Evolutionary conservation across 169 alveolate species (phyloP).

Genomic region (Eimeria tenella): DNA sequence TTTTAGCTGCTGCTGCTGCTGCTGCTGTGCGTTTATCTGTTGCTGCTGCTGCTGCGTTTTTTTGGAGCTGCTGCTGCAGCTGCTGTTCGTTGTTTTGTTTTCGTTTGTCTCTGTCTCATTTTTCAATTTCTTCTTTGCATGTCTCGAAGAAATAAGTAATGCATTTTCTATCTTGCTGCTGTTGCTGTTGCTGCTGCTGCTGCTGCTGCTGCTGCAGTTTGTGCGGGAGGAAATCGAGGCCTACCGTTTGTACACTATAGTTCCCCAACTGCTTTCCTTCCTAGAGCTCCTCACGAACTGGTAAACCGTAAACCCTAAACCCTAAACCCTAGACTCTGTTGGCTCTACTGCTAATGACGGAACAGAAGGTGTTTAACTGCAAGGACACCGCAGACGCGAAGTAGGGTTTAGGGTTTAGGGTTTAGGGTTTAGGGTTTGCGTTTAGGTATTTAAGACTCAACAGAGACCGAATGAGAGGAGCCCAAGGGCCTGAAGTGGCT

Average conservation of each 20-base stretch:
- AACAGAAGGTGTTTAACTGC: too few relatives aligned
- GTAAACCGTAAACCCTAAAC: slow-evolving; percentile 81
- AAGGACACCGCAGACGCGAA: too few relatives aligned
- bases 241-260: slow-evolving; percentile 97
- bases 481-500: slow-evolving; percentile 85
- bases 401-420: too few relatives aligned
- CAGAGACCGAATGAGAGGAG: slow-evolving; percentile 98
- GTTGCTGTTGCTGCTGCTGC: slow-evolving; percentile 25
- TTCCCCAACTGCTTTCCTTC: slow-evolving; percentile 95
- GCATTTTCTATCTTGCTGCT: neutral
- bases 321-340: neutral
- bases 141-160: neutral
- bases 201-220: slow-evolving; percentile 83
- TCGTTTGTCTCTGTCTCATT: too few relatives aligned
- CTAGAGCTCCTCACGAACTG: slow-evolving; percentile 98
- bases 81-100: too few relatives aligned
- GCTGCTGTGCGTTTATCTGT: neutral
- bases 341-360: neutral
- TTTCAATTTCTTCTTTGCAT: neutral
- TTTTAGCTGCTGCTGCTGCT: too few relatives aligned
- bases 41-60: neutral
- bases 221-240: slow-evolving; percentile 97
- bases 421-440: neutral
- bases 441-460: slow-evolving; percentile 94
- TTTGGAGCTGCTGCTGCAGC: neutral